phyloP scores from a whole-genome alignment of 306 rosid genomes.

The Prunus armeniaca region DNA sequence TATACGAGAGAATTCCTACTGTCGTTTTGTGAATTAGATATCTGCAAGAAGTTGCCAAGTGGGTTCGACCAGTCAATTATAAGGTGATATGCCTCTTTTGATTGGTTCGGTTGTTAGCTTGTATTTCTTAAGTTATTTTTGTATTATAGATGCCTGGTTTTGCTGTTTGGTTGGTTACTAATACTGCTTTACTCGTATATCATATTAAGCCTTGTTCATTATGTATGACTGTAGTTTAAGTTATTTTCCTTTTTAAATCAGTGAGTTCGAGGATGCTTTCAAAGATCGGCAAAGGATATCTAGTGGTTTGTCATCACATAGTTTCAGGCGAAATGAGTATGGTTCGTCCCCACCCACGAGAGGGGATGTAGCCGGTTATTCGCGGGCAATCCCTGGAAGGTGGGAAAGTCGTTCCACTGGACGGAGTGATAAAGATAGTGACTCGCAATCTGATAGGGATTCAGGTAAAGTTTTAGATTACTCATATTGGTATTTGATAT shows the following conservation, averaged over 20 bases:
- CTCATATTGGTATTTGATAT: conserved; percentile 1
- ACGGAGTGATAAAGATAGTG: conserved; percentile 72
- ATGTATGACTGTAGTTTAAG: not conserved
- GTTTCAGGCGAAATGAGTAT: conserved; percentile 62
- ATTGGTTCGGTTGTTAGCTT: not conserved
- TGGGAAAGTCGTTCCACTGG: conserved; percentile 86
- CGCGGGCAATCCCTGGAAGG: conserved; percentile 71
- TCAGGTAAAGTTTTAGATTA: conserved; percentile 58
- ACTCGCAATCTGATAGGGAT: conserved; percentile 78
- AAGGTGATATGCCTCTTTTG: conserved; percentile 44
- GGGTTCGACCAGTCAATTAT: conserved; percentile 72
- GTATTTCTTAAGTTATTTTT: not conserved
- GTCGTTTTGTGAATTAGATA: conserved; percentile 72
- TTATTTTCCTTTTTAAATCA: conserved; percentile 22
- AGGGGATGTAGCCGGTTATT: conserved; percentile 57
- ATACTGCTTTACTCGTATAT: not conserved
- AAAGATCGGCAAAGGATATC: conserved; percentile 65
- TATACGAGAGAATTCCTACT: conserved; percentile 76
- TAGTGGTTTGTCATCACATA: conserved; percentile 55
- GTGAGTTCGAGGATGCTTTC: conserved; percentile 77
- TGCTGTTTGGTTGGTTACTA: conserved; percentile 1
- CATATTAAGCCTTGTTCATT: conserved; percentile 25
- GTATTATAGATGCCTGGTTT: not conserved
- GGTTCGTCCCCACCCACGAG: conserved; percentile 86
- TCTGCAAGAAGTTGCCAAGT: conserved; percentile 72